Conservation (phyloP, 78 protist species). For the Bigelowiella natans region DNA sequence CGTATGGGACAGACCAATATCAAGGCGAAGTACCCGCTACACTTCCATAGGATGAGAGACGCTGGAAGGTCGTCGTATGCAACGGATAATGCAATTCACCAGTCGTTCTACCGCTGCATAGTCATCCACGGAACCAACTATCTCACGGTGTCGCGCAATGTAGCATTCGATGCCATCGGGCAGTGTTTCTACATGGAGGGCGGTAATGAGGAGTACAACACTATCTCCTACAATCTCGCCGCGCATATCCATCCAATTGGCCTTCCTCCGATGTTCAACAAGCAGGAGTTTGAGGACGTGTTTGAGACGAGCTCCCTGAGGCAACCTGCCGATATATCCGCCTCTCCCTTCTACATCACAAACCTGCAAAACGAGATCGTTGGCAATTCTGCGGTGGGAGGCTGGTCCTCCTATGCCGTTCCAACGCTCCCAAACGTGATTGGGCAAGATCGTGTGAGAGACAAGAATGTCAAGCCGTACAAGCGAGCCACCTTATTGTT, state of each 20-base stretch:
- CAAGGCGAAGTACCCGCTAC: not conserved
- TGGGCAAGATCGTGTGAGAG: constrained; percentile 19
- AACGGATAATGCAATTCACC: not conserved
- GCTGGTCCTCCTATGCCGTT: constrained; percentile 55
- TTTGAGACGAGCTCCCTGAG: not conserved
- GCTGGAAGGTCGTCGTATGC: not conserved
- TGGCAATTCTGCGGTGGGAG: constrained; percentile 64
- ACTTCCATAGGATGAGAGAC: not conserved
- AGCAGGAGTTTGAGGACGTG: not conserved
- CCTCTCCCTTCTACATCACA: constrained; percentile 54
- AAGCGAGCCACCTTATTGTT: constrained; percentile 27
- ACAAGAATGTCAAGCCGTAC: constrained; percentile 11
- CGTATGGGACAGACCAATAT: not conserved
- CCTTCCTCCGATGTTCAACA: not conserved
- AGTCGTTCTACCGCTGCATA: not conserved
- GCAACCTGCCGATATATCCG: constrained; percentile 57
- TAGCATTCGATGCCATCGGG: not conserved
- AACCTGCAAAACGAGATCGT: constrained; percentile 49
- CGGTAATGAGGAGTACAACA: constrained; percentile 34
- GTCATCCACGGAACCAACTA: not conserved
- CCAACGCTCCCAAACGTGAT: constrained; percentile 43
- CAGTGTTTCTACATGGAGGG: not conserved
- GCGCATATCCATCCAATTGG: constrained; percentile 8
- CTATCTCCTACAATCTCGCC: constrained; percentile 31
- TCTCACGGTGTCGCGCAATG: not conserved